phyloP scores from a whole-genome alignment of 2,329 filamentous ascomycete genomes.

The Penicillium sp. region DNA sequence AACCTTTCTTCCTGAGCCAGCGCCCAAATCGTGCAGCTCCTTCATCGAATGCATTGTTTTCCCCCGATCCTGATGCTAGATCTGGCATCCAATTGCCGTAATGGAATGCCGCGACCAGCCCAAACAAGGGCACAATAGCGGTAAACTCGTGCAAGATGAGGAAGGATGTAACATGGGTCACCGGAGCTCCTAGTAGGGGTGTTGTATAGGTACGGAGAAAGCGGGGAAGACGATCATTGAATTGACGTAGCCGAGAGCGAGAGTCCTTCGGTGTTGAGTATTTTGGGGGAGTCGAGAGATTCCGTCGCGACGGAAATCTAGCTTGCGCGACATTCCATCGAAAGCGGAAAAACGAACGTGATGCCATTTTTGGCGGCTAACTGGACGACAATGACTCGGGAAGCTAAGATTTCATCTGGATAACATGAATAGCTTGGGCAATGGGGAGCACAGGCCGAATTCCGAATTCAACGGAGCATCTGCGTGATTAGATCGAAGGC shows the following conservation, averaged over 20 bases:
- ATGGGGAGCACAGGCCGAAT: constrained; percentile 1
- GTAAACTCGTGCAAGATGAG: constrained; percentile 90
- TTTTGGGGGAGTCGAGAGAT: constrained; percentile 23
- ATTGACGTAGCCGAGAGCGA: constrained; percentile 33
- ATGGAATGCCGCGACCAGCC: constrained; percentile 75
- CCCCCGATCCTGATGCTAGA: constrained; percentile 31
- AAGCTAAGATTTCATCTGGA: background rate
- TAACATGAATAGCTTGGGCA: constrained; percentile 10
- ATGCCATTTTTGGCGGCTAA: background rate
- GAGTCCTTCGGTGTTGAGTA: constrained; percentile 22
- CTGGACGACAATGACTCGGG: background rate
- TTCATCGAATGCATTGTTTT: constrained; percentile 46
- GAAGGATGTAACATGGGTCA: constrained; percentile 83
- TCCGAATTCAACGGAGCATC: background rate
- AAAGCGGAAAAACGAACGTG: constrained; percentile 13
- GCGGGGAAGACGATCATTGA: constrained; percentile 57
- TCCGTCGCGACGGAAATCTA: constrained; percentile 15
- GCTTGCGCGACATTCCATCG: constrained; percentile 12
- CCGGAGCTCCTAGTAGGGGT: constrained; percentile 71
- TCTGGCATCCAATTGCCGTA: constrained; percentile 72
- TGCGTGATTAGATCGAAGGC: background rate
- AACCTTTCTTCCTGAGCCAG: constrained; percentile 77
- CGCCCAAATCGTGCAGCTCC: constrained; percentile 73
- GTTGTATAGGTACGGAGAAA: constrained; percentile 69
- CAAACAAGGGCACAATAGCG: constrained; percentile 75